Base-by-base conservation (phyloP, 176 grass and related monocot genomes). In the Cenchrus americanus region DNA sequence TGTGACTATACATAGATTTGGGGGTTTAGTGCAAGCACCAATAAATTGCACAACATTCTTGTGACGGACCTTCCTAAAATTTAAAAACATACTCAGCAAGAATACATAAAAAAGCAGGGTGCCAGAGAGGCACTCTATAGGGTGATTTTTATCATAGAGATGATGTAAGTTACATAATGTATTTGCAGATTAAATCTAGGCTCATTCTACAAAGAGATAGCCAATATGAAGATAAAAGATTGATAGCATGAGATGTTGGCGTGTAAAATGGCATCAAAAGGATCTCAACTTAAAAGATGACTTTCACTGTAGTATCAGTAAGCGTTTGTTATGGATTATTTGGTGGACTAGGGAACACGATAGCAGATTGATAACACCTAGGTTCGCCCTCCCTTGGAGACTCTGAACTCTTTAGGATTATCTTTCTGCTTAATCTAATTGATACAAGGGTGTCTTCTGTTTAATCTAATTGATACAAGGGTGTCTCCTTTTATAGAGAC, bases 41-140 rank as follows among this genome's bases (percentile, higher is more conserved):
- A 99, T 96, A 85, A 99, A 99, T 78, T 95, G 96, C 74, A 99
- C 93, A 67, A 96, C 96, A 86, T 99, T 99, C 78, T 96, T 99
- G 81, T 99, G 96, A 21, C 93, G 93, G 63, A 96, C 93, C 83
- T 96, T 99, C 86, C 96, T 99, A 80, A 76, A 87, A 66, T 76
- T 74, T 58, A 87, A 90, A 91, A 75, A 52, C 71, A 43, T 63
- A 89, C 18, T 65, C 65, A 58, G 81, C 21, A 41, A 88, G 64
- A 66, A 49, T 32, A 81, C 32, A 24, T 53, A 23, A 91, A 75
- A 73, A 61, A 59, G 42, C 21, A 82, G 47, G 50, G 11, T n/a
- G 11, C 19, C 26, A 73, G 5, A 9, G 10, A 10, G 27, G 42
- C 66, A 73, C 11, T 26, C 1, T 42, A 71, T 70, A 26, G 53